Base-by-base conservation (phyloP, 306 rosid species). In the Quercus robur region DNA sequence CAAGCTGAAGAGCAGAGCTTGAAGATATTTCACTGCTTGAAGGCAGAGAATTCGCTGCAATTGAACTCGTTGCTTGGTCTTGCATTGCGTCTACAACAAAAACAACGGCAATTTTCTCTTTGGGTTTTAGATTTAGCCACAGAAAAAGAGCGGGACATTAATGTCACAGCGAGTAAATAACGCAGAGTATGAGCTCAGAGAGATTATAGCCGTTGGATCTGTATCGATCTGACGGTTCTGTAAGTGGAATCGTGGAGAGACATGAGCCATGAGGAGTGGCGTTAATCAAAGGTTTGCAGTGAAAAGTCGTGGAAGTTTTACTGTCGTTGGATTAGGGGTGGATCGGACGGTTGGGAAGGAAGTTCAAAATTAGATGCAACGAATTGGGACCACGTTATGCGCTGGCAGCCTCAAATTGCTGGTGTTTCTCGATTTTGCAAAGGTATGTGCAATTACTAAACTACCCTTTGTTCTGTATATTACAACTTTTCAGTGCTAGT, bases 21-120 rank as follows among this genome's bases (percentile, higher is more conserved):
- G 91, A 91, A 46, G 95, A 89, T 80, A 84, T 80, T 73, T 91
- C 95, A 20, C 95, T 91, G 83, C 95, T 91, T 0, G 95, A 88
- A 55, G 93, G 95, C 71, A 84, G 70, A 76, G 91, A 87, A 78
- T 84, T 79, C 14, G 92, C 92, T 0, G 94, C 92, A 31, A 88
- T 49, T 8, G 92, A 83, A 81, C 89, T 85, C 57, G 90, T 77
- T n/a, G 86, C 76, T 56, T 79, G 89, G 12, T 85, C 93, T 73
- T 80, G 88, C 88, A 88, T 90, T 82, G 51, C 66, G 76, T 78
- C 70, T 21, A 52, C 77, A 80, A 75, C 49, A 75, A 63, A 26
- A 62, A 68, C 13, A 21, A 5, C 0, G 9, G 30, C 4, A 3
- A 52, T 21, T 56, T 28, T 18, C 2, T 11, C 28, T 12, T 10